phyloP scores from a whole-genome alignment of 1,139 yeast species.

The Debaryomyces subglobosus region DNA sequence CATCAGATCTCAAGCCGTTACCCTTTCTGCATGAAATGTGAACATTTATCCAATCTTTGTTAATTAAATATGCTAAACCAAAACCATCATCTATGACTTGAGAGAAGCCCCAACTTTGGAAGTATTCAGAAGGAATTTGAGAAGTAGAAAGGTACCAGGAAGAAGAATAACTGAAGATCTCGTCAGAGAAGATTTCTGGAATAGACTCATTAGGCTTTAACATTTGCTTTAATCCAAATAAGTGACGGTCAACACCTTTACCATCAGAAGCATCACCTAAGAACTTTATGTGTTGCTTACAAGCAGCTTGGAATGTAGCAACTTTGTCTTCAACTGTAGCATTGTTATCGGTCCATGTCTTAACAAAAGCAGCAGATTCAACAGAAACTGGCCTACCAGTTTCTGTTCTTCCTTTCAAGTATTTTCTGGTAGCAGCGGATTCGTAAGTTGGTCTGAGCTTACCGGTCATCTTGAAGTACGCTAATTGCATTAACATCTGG shows the following conservation, averaged over 20 bases:
- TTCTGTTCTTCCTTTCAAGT: conserved; percentile 93
- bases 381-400: conserved; percentile 87
- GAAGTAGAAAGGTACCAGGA: conserved; percentile 91
- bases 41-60: conserved; percentile 82
- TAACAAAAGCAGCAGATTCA: conserved; percentile 73
- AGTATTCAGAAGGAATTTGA: conserved; percentile 84
- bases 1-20: conserved; percentile 66
- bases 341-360: conserved; percentile 68
- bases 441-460: conserved; percentile 90
- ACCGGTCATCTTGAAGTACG: conserved; percentile 80
- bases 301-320: conserved; percentile 71
- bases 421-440: conserved; percentile 92
- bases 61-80: conserved; percentile 93
- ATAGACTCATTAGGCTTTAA: conserved; percentile 58
- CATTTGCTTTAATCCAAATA: conserved; percentile 84
- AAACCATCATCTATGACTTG: conserved; percentile 94
- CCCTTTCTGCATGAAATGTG: conserved; percentile 80
- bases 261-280: conserved; percentile 83
- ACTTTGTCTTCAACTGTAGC: conserved; percentile 63
- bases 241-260: conserved; percentile 90
- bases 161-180: conserved; percentile 71
- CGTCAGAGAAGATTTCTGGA: conserved; percentile 78
- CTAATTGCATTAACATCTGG: conserved; percentile 76
- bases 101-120: conserved; percentile 96
- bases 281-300: conserved; percentile 74